Percentiles rank a stretch among this genome's conserved stretches.
These are phyloP conservation scores for Sporisorium iseilematis-ciliati DNA, from an alignment of 1,284 basidiomycete genomes.

Conservation along the genomic window DNA sequence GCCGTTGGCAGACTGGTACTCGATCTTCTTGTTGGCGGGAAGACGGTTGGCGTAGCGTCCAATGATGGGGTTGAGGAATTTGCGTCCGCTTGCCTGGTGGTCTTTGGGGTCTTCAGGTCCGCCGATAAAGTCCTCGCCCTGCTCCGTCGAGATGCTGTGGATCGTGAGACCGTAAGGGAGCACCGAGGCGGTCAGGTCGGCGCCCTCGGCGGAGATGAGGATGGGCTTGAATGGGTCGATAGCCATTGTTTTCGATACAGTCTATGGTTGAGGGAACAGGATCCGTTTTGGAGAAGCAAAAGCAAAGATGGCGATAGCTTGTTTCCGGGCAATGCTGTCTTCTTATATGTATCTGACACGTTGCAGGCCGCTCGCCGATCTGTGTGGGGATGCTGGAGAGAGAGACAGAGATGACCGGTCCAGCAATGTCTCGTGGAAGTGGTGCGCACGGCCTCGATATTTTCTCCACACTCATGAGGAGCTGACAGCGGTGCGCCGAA, in stretches of 20 bases:
- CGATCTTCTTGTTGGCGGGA: constrained; percentile 49
- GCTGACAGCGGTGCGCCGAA: constrained; percentile 4
- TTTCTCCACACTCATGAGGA: constrained; percentile 11
- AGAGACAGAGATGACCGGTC: constrained; percentile 4
- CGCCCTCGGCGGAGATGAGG: constrained; percentile 33
- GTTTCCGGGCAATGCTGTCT: not conserved
- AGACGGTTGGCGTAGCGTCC: constrained; percentile 66
- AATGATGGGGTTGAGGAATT: constrained; percentile 64
- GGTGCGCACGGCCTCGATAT: constrained; percentile 22
- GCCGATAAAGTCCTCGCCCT: constrained; percentile 56
- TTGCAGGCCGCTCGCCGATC: not conserved
- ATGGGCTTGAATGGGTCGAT: constrained; percentile 57
- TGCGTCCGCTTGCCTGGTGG: constrained; percentile 46
- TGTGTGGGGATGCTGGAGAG: not conserved
- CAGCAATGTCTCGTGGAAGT: no score
- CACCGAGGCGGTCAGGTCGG: constrained; percentile 46
- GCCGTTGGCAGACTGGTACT: constrained; percentile 45
- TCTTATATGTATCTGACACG: constrained; percentile 3
- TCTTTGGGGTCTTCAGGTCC: constrained; percentile 60
- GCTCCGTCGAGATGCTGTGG: constrained; percentile 51
- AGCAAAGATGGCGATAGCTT: not conserved
- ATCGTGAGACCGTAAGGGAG: constrained; percentile 63
- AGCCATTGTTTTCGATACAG: constrained; percentile 12
- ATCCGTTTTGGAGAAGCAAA: not conserved
- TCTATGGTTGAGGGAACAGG: not conserved